phyloP scores from a whole-genome alignment of 2,329 filamentous ascomycete genomes.

The Drechslerella stenobrocha region DNA sequence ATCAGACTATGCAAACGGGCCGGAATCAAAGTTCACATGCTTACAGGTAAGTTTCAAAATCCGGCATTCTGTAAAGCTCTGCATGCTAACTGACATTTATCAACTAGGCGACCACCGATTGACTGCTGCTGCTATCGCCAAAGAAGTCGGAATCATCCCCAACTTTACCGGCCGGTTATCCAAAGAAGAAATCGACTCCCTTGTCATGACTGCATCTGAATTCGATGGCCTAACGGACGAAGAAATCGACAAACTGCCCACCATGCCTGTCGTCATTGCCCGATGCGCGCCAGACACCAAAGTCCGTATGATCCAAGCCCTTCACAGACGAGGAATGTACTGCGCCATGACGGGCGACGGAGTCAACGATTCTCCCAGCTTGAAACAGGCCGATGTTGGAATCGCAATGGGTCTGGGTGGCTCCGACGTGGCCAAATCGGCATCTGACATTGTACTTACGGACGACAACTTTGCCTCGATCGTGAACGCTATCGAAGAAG shows the following conservation, averaged over 20 bases:
- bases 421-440: constrained; percentile 79
- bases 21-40: constrained; percentile 79
- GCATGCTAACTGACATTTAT: neutral
- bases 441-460: constrained; percentile 69
- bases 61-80: neutral
- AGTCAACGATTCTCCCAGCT: constrained; percentile 81
- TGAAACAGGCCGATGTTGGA: constrained; percentile 79
- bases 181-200: constrained; percentile 66
- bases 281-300: constrained; percentile 84
- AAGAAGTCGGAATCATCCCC: constrained; percentile 63
- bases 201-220: constrained; percentile 74
- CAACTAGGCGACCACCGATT: constrained; percentile 66
- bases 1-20: constrained; percentile 72
- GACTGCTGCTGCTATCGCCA: constrained; percentile 76
- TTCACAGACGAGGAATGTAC: constrained; percentile 74
- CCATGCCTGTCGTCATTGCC: constrained; percentile 75
- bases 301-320: constrained; percentile 85
- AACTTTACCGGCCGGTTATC: constrained; percentile 63
- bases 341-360: constrained; percentile 89
- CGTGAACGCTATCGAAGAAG: constrained; percentile 77
- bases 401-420: constrained; percentile 87
- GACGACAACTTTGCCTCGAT: constrained; percentile 90
- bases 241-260: constrained; percentile 73
- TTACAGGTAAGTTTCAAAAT: constrained; percentile 61
- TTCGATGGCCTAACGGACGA: constrained; percentile 76